Evolutionary conservation across 1,284 basidiomycete species (phyloP).

Genomic region (Ganoderma multipileum): DNA sequence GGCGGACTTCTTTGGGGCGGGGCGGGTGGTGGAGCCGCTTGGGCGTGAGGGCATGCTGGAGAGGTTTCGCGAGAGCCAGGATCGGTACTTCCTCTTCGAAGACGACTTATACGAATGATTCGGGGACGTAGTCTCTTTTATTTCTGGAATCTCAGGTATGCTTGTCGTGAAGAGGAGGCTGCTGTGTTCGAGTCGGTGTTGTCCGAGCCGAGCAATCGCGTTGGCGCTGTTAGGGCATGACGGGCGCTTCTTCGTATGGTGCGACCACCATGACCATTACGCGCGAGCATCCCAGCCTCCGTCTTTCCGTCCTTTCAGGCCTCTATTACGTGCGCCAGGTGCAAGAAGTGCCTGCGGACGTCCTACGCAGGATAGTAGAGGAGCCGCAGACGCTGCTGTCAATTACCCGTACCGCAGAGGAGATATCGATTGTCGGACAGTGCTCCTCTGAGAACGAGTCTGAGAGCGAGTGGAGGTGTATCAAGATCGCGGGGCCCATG

Average conservation of each 20-base stretch:
- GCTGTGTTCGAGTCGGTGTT: neutral
- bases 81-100: conserved; percentile 8
- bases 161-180: neutral
- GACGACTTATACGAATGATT: neutral
- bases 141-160: too few species aligned
- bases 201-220: too few species aligned
- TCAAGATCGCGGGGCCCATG: conserved; percentile 72
- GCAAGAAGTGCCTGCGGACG: conserved; percentile 3
- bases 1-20: neutral
- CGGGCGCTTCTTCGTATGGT: neutral
- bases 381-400: conserved; percentile 52
- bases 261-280: conserved; percentile 1
- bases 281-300: conserved; percentile 15
- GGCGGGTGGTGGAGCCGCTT: conserved; percentile 1
- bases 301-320: conserved; percentile 15
- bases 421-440: conserved; percentile 66
- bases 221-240: neutral
- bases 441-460: conserved; percentile 31
- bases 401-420: conserved; percentile 64
- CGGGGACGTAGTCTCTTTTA: too few species aligned
- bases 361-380: conserved; percentile 3
- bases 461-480: conserved; percentile 59
- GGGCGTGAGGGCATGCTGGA: conserved; percentile 4
- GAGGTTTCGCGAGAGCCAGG: conserved; percentile 14
- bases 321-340: conserved; percentile 13